phyloP scores from a whole-genome alignment of 768 basidiomycete species.

The Panellus pusillus region DNA sequence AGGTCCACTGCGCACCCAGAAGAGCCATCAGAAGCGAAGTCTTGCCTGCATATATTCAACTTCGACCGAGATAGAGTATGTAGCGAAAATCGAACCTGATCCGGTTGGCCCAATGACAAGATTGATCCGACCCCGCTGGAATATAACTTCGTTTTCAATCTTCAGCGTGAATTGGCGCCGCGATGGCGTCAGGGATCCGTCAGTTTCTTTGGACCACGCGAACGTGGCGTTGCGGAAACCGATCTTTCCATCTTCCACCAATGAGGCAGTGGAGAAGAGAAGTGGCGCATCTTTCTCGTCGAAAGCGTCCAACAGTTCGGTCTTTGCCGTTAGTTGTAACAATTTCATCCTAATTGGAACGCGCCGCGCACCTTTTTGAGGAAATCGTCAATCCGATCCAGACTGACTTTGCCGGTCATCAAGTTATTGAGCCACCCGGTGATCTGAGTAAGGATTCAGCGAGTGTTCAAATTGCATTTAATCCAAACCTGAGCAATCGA shows the following conservation, averaged over 20 bases:
- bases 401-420: slow-evolving; percentile 56
- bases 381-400: slow-evolving; percentile 52
- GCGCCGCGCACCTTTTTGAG: slow-evolving; percentile 34
- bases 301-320: slow-evolving; percentile 48
- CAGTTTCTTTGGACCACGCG: slow-evolving; percentile 46
- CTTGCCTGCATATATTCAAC: slow-evolving; percentile 41
- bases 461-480: slow-evolving; percentile 34
- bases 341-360: too few relatives aligned
- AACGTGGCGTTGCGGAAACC: slow-evolving; percentile 57
- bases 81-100: slow-evolving; percentile 22
- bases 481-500: background rate
- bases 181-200: slow-evolving; percentile 32
- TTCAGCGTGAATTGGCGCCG: slow-evolving; percentile 48
- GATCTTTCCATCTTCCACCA: slow-evolving; percentile 30
- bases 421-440: slow-evolving; percentile 7
- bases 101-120: slow-evolving; percentile 61
- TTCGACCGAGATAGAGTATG: slow-evolving; percentile 11
- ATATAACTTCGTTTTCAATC: slow-evolving; percentile 50
- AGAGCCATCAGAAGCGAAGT: slow-evolving; percentile 66
- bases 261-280: slow-evolving; percentile 1
- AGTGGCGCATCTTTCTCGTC: slow-evolving; percentile 22
- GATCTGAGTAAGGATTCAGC: slow-evolving; percentile 27
- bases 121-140: slow-evolving; percentile 53
- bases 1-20: slow-evolving; percentile 31
- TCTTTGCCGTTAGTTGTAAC: slow-evolving; percentile 27